Evolutionary conservation across 768 basidiomycete species (phyloP).

Genomic region (Rhizopogon rudus): DNA sequence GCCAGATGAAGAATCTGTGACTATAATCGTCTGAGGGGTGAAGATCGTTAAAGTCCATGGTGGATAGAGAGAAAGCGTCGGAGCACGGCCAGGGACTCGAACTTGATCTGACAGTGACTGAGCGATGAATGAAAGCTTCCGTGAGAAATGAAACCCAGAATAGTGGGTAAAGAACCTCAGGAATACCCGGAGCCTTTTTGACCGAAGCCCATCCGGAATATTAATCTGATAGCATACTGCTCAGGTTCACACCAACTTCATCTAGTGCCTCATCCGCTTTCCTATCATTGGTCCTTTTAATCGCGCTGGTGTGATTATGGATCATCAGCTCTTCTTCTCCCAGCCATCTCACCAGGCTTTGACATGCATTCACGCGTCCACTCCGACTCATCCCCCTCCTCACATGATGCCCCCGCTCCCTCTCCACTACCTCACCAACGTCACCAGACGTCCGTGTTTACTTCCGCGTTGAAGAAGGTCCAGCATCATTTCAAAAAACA

Average conservation of each 20-base stretch:
- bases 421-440: conserved; percentile 3
- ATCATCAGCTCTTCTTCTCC: conserved; percentile 17
- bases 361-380: conserved; percentile 20
- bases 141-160: conserved; percentile 26
- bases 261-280: too few relatives aligned
- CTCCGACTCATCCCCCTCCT: conserved; percentile 3
- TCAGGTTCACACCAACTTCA: background rate
- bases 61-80: background rate
- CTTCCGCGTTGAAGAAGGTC: conserved; percentile 7
- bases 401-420: conserved; percentile 4
- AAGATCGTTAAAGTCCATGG: conserved; percentile 55
- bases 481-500: conserved; percentile 27
- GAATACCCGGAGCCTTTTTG: background rate
- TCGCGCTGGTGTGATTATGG: background rate
- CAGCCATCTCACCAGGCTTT: conserved; percentile 16
- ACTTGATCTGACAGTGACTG: too few relatives aligned
- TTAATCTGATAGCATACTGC: background rate
- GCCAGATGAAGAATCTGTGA: conserved; percentile 85
- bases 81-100: too few relatives aligned
- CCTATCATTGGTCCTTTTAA: background rate
- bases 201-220: background rate
- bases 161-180: background rate
- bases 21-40: conserved; percentile 81
- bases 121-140: conserved; percentile 7
- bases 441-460: conserved; percentile 1